Evolutionary conservation across 2,329 filamentous ascomycete species (phyloP), one percentile per base, ranked within the genome.

Genomic region (Lasiodiplodia theobromae): DNA sequence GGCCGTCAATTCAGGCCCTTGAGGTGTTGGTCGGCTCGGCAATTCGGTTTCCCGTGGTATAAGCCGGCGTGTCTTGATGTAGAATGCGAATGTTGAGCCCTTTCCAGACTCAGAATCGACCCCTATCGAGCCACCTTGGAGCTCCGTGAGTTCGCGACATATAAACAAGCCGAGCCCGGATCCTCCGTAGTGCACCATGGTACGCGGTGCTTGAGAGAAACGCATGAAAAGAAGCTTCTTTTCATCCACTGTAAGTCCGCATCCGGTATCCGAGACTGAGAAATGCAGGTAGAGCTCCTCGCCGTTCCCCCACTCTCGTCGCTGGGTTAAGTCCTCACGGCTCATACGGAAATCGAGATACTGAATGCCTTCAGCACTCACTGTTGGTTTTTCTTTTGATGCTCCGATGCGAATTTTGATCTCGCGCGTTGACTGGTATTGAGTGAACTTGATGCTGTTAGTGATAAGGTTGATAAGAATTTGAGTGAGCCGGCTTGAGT

Each of bases 131-230:
- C 91, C 91, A 23, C 90, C 90, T 74, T 92, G 91, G 23, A 93
- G 82, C 75, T 93, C 91, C 0, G 90, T 91, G 14, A 94, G 83
- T 57, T 91, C 86, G 28, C 90, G 85, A 57, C 88, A 90, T 71
- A 93, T 92, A 75, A 92, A 93, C 0, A 93, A 82, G 0, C 91
- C 91, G 1, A 94, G 83, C 0, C 91, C 91, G 0, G 88, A 91
- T 0, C 91, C 91, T 31, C 91, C 91, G 71, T 93, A 92, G 71
- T 91, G 87, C 34, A 91, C 87, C 71, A 92, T 90, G 0, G 90
- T 92, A 63, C 86, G 86, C 2, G 89, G 88, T 21, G 67, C 67
- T 54, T 68, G 67, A 10, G 67, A 68, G 51, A 68, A 68, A 14
- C 75, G 73, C 63, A 76, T 72, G 53, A 79, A 79, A 1, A 79